Conservation (phyloP, 768 basidiomycete genomes). For the Suillus subalutaceus region DNA sequence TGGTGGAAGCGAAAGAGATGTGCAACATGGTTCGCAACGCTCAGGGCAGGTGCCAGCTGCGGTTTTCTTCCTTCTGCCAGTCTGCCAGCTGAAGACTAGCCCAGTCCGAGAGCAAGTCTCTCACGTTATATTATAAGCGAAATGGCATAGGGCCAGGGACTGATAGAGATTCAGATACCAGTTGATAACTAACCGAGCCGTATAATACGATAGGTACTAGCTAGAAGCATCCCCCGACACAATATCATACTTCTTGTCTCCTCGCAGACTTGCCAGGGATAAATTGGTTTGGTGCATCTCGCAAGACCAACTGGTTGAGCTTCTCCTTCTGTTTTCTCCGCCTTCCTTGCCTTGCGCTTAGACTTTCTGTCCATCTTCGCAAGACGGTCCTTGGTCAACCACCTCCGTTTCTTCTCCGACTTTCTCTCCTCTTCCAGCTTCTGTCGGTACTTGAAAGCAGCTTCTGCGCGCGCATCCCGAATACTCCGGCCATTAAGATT, state of each 20-base stretch:
- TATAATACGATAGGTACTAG: not conserved
- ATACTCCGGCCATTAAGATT: conserved; percentile 61
- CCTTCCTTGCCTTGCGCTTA: conserved; percentile 47
- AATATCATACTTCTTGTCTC: conserved; percentile 9
- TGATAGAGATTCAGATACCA: not conserved
- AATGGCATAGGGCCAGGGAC: too few species aligned
- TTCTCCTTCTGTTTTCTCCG: conserved; percentile 55
- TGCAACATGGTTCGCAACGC: not conserved
- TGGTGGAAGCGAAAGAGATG: conserved; percentile 4
- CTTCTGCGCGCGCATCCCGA: conserved; percentile 71
- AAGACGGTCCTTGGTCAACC: conserved; percentile 42
- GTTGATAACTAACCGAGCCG: not conserved
- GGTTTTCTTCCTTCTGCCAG: too few species aligned
- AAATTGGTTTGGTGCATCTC: conserved; percentile 61
- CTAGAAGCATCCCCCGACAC: not conserved
- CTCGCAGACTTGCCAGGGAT: conserved; percentile 40
- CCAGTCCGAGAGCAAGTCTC: not conserved
- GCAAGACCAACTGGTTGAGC: conserved; percentile 51
- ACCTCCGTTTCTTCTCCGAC: conserved; percentile 61
- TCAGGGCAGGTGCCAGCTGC: not conserved
- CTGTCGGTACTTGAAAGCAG: conserved; percentile 72
- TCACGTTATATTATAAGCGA: not conserved
- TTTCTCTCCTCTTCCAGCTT: conserved; percentile 58
- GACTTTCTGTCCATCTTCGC: conserved; percentile 39
- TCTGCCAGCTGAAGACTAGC: not conserved